Percentiles rank a stretch among this genome's conserved stretches.
Conservation (phyloP, 2,329 filamentous ascomycete species). For the Cladophialophora carrionii region DNA sequence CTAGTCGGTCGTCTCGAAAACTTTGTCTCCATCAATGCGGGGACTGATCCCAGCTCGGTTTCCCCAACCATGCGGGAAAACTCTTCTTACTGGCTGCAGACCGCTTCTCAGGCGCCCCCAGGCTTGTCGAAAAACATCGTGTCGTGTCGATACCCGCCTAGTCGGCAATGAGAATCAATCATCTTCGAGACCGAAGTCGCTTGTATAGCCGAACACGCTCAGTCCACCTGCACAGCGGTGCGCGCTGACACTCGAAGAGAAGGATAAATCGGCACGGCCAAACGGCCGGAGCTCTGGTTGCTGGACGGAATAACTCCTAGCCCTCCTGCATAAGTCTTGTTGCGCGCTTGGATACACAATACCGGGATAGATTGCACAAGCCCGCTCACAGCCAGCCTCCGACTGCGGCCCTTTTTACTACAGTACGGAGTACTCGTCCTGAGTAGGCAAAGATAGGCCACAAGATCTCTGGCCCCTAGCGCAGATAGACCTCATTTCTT, state of each 20-base stretch:
- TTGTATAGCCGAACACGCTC: constrained; percentile 14
- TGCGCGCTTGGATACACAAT: background rate
- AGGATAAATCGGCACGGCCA: constrained; percentile 27
- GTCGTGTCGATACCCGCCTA: constrained; percentile 6
- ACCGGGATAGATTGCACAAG: background rate
- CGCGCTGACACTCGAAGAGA: background rate
- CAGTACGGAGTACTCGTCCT: too few relatives aligned
- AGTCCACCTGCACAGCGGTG: constrained; percentile 12
- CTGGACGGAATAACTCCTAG: constrained; percentile 17
- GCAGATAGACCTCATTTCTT: background rate
- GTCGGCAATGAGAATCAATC: background rate
- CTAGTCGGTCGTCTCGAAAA: constrained; percentile 21
- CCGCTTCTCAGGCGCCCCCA: background rate
- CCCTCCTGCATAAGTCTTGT: background rate
- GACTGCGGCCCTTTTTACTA: background rate
- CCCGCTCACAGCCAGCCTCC: background rate
- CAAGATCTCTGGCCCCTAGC: background rate
- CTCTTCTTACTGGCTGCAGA: constrained; percentile 6
- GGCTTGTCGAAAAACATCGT: background rate
- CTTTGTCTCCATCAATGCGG: background rate
- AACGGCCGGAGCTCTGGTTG: constrained; percentile 1
- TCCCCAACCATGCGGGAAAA: constrained; percentile 12
- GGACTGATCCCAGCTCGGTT: background rate
- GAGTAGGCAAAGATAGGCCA: background rate
- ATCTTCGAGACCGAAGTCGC: constrained; percentile 4